Evolutionary conservation across 2,329 filamentous ascomycete species (phyloP).

Genomic region (Emydomyces testavorans): DNA sequence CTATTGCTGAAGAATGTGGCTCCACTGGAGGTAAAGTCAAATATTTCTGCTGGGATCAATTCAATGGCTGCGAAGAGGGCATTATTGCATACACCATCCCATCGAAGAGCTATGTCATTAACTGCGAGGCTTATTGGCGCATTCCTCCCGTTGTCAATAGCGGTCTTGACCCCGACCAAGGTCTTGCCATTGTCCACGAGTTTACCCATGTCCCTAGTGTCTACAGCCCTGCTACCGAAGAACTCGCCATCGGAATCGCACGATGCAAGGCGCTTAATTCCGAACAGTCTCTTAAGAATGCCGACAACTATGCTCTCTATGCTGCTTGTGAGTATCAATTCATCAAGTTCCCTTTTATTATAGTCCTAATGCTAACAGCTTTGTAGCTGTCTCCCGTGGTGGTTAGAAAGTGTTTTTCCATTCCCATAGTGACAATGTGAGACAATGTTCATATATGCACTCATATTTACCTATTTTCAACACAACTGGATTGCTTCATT

Average conservation of each 20-base stretch:
- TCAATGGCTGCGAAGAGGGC: conserved; percentile 40
- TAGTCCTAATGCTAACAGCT: too few species aligned
- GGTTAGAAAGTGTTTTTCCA: too few species aligned
- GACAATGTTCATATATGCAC: too few species aligned
- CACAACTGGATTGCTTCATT: too few species aligned
- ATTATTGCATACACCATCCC: conserved; percentile 54
- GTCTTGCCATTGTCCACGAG: conserved; percentile 55
- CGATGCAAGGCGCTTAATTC: conserved; percentile 37
- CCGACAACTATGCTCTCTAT: conserved; percentile 49
- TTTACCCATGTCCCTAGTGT: conserved; percentile 49
- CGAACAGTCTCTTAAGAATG: conserved; percentile 47
- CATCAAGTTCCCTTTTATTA: too few species aligned
- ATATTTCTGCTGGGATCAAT: conserved; percentile 50
- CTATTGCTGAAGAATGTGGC: conserved; percentile 46
- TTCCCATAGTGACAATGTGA: too few species aligned
- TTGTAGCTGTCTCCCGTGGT: too few species aligned
- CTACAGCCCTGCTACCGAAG: conserved; percentile 45
- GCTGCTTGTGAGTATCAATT: conserved; percentile 40
- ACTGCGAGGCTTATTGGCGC: conserved; percentile 48
- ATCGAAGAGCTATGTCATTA: conserved; percentile 44
- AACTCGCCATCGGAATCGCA: conserved; percentile 48
- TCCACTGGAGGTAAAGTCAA: conserved; percentile 41
- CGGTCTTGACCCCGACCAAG: conserved; percentile 56
- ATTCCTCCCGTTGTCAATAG: conserved; percentile 39
- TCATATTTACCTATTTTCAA: too few species aligned